These are phyloP conservation scores for Rubia tinctorum DNA, from an alignment of 305 asterid species.

Conservation along the genomic window DNA sequence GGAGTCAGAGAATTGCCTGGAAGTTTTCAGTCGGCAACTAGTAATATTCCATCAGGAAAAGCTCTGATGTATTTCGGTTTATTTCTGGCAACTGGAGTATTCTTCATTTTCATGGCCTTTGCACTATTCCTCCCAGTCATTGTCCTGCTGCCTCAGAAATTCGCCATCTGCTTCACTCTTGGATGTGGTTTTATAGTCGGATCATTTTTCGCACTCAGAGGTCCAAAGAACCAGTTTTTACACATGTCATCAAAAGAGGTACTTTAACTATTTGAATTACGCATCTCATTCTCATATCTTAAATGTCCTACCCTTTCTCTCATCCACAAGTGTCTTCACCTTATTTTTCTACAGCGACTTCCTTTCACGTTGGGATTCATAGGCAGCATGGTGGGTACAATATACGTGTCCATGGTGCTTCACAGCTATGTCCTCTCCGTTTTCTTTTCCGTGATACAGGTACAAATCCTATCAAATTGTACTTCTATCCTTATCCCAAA, in stretches of 20 bases:
- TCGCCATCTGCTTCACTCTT: conserved; percentile 79
- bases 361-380: conserved; percentile 86
- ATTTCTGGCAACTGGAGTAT: conserved; percentile 75
- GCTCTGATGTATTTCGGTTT: conserved; percentile 82
- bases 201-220: conserved; percentile 88
- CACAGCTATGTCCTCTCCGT: conserved; percentile 92
- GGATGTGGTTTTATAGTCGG: conserved; percentile 85
- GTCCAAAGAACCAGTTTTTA: conserved; percentile 68
- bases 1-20: conserved; percentile 91
- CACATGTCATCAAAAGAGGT: conserved; percentile 94
- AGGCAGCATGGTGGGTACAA: conserved; percentile 85
- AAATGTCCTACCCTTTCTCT: conserved; percentile 14
- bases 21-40: conserved; percentile 86
- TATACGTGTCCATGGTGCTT: conserved; percentile 90
- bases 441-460: conserved; percentile 80
- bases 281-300: not conserved
- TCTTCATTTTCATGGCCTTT: conserved; percentile 86
- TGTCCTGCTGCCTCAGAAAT: conserved; percentile 87
- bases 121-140: conserved; percentile 85
- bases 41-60: conserved; percentile 88
- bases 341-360: conserved; percentile 57
- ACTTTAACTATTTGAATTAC: conserved; percentile 5
- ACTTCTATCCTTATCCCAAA: not conserved
- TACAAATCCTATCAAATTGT: conserved; percentile 22
- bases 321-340: conserved; percentile 16